Percentiles rank a stretch among this genome's conserved stretches.
Conservation (phyloP, 2,329 filamentous ascomycete species). For the Trichoderma sp. region DNA sequence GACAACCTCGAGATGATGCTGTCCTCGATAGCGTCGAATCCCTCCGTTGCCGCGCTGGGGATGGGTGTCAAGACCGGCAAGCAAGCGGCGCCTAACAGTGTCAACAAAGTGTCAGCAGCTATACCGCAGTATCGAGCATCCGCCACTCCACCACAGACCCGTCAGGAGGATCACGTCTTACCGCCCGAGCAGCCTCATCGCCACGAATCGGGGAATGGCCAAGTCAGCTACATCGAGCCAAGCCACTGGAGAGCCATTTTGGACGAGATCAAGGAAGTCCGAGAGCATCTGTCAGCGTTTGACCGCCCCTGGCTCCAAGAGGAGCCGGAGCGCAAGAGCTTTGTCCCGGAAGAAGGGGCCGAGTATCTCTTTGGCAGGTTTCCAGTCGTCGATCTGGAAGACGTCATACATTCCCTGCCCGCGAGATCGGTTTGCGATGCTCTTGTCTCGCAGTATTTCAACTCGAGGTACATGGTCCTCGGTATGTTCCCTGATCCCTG, state of each 20-base stretch:
- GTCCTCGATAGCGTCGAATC: neutral
- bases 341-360: neutral
- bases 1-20: conserved; percentile 14
- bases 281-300: conserved; percentile 6
- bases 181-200: conserved; percentile 17
- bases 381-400: neutral
- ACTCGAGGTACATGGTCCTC: conserved; percentile 3
- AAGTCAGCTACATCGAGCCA: conserved; percentile 10
- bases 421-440: neutral
- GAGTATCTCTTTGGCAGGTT: neutral
- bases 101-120: neutral
- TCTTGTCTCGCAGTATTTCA: conserved; percentile 16
- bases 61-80: neutral
- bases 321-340: neutral
- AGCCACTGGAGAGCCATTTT: conserved; percentile 15
- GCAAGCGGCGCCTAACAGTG: neutral
- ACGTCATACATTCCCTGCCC: neutral
- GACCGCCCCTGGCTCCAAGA: conserved; percentile 8
- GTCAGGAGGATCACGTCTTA: neutral
- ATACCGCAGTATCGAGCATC: neutral
- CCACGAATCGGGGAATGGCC: conserved; percentile 8
- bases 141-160: neutral
- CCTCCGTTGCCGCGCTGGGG: neutral
- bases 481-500: neutral
- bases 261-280: conserved; percentile 20